Base-by-base conservation (phyloP, 345 rosid species). In the Noccaea bulbosa region DNA sequence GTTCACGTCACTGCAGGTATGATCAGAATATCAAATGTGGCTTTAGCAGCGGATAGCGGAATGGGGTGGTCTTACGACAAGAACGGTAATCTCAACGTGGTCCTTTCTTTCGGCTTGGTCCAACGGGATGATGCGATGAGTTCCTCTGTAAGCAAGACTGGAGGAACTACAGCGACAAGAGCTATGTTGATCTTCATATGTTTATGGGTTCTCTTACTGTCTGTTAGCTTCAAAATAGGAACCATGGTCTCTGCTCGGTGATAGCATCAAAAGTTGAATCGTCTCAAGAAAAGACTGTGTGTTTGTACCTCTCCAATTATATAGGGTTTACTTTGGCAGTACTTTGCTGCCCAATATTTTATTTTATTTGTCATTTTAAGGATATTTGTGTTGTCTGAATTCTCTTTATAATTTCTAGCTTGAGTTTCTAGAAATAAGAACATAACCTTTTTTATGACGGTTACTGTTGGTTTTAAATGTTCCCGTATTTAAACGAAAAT, bases 1-100 rank as follows among this genome's bases (percentile, higher is more conserved):
- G 83, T 84, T 46, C 96, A 84, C 52, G 87, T 95, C 8, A 89
- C 93, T 58, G 96, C 99, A 55, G 99, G 97, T 65, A 83, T 91
- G 84, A 85, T 95, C 65, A 90, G 92, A 83, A 88, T 95, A 78
- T 82, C 92, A 51, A 73, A 81, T 71, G 52, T 54, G 69, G 45
- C 43, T 43, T 40, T 59, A 50, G 62, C 67, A 24, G 56, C 44
- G 22, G 78, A 74, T n/a, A 65, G 59, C 24, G 76, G 76, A 33
- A 71, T 83, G 67, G 91, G 86, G 69, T 83, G 87, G 96, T 83
- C 91, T 24, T 61, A 80, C 30, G 83, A 81, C 69, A 95, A 95
- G 81, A 88, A 85, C 34, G 87, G 87, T 67, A 77, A 82, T 52
- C 80, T 89, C 84, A 89, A 83, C 45, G 47, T 95, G 5, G 67